phyloP scores from a whole-genome alignment of 2,329 filamentous ascomycete species.

The Pestalotiopsis fici region DNA sequence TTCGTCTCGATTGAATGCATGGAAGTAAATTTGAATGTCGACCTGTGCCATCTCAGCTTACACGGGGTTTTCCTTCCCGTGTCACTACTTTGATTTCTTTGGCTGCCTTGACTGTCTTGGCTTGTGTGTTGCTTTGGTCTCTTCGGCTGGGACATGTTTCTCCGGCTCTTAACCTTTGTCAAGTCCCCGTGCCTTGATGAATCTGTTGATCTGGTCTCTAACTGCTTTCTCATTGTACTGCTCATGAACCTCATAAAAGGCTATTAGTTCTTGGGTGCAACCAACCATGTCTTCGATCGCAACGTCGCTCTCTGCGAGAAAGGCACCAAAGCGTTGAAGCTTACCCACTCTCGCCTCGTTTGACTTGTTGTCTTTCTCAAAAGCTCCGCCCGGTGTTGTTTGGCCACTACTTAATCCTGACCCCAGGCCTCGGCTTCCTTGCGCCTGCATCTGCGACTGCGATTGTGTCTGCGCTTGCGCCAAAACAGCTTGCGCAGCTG shows the following conservation, averaged over 20 bases:
- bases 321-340: conserved; percentile 68
- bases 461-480: conserved; percentile 32
- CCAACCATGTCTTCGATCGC: conserved; percentile 85
- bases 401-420: conserved; percentile 20
- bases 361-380: conserved; percentile 43
- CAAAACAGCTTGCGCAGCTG: conserved; percentile 49
- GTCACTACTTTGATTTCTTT: too few relatives aligned
- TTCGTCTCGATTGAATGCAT: too few relatives aligned
- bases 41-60: too few relatives aligned
- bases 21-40: too few relatives aligned
- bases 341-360: conserved; percentile 62
- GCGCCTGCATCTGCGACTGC: conserved; percentile 28
- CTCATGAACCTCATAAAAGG: conserved; percentile 75
- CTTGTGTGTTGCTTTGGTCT: neutral
- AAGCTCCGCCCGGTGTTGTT: conserved; percentile 20
- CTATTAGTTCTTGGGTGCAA: conserved; percentile 88
- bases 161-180: conserved; percentile 44
- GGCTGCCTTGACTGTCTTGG: too few relatives aligned
- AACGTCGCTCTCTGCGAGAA: conserved; percentile 83
- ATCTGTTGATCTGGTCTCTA: conserved; percentile 58
- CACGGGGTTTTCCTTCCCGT: too few relatives aligned
- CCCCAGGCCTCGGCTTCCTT: conserved; percentile 25
- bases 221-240: conserved; percentile 62
- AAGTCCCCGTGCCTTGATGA: conserved; percentile 58
- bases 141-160: too few relatives aligned